These are phyloP conservation scores for Cercospora berteroae DNA, from an alignment of 2,329 filamentous ascomycete species.

Conservation along the genomic window DNA sequence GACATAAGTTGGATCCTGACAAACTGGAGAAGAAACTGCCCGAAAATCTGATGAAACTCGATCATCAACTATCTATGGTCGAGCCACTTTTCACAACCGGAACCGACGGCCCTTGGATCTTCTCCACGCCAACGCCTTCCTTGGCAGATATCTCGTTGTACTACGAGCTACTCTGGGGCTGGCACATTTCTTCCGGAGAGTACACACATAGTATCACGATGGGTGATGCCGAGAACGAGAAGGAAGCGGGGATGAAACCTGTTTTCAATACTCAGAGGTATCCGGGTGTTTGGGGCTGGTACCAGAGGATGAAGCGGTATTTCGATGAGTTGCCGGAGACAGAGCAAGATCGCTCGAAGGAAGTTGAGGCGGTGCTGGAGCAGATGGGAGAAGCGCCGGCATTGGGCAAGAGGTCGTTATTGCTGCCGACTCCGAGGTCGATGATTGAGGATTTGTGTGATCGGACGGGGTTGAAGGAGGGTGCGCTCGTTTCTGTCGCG, in stretches of 20 bases:
- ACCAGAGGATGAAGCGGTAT: slow-evolving; percentile 37
- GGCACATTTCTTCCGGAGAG: slow-evolving; percentile 40
- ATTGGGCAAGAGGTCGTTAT: slow-evolving; percentile 25
- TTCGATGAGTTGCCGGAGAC: slow-evolving; percentile 34
- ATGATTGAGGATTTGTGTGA: slow-evolving; percentile 33
- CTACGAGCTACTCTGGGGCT: slow-evolving; percentile 43
- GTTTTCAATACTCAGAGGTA: slow-evolving; percentile 43
- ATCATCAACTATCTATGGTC: slow-evolving; percentile 41
- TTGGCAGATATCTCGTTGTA: slow-evolving; percentile 42
- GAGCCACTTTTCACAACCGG: slow-evolving; percentile 37
- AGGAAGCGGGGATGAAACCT: slow-evolving; percentile 21
- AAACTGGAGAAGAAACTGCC: slow-evolving; percentile 44
- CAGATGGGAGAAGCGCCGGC: slow-evolving; percentile 30
- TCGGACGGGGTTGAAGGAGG: slow-evolving; percentile 35
- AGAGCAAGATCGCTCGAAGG: slow-evolving; percentile 27
- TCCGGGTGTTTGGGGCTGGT: slow-evolving; percentile 41
- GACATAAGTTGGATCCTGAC: slow-evolving; percentile 39
- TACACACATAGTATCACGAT: slow-evolving; percentile 40
- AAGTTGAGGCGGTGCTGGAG: slow-evolving; percentile 29
- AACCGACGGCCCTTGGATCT: slow-evolving; percentile 36
- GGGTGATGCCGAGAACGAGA: slow-evolving; percentile 36
- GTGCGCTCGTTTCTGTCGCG: slow-evolving; percentile 36
- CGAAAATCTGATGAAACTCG: slow-evolving; percentile 39
- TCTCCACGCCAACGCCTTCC: slow-evolving; percentile 38
- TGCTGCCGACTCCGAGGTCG: slow-evolving; percentile 36